These are phyloP conservation scores for Penicillium chermesinum DNA, from an alignment of 495 filamentous ascomycete genomes.

Conservation along the genomic window DNA sequence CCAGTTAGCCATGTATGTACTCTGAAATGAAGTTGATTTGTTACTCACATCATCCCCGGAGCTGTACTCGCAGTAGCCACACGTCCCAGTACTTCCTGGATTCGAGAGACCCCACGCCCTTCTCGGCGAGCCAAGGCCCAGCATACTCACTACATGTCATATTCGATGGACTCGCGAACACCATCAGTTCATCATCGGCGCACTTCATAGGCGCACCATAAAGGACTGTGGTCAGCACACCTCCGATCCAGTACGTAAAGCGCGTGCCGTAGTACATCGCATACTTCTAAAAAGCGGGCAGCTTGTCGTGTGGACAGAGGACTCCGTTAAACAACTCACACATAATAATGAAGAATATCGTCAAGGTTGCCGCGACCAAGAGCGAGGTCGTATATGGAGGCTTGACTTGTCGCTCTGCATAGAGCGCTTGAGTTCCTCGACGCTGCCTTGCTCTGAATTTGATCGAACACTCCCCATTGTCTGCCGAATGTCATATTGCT, in stretches of 20 bases:
- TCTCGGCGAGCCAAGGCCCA: slow-evolving; percentile 53
- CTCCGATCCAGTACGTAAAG: slow-evolving; percentile 78
- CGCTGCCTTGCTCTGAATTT: slow-evolving; percentile 40
- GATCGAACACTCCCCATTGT: slow-evolving; percentile 21
- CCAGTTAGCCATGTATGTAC: slow-evolving; percentile 5
- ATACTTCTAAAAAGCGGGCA: slow-evolving; percentile 74
- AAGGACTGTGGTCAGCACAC: slow-evolving; percentile 69
- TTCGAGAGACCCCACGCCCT: slow-evolving; percentile 60
- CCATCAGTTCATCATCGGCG: slow-evolving; percentile 51
- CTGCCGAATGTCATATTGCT: slow-evolving; percentile 39
- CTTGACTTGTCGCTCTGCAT: slow-evolving; percentile 35
- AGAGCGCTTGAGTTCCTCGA: slow-evolving; percentile 41
- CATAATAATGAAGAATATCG: slow-evolving; percentile 62
- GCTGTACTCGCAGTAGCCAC: slow-evolving; percentile 57
- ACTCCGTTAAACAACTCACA: slow-evolving; percentile 69
- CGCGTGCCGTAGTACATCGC: slow-evolving; percentile 80
- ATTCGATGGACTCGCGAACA: slow-evolving; percentile 55
- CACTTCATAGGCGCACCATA: slow-evolving; percentile 59
- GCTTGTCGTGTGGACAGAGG: slow-evolving; percentile 68
- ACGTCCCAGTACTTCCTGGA: slow-evolving; percentile 30
- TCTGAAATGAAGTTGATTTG: neutral
- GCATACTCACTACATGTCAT: slow-evolving; percentile 71
- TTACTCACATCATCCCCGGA: slow-evolving; percentile 43
- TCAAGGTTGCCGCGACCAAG: slow-evolving; percentile 65
- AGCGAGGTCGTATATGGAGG: slow-evolving; percentile 59